Conservation (phyloP, 768 basidiomycete species). For the Crepidotus variabilis region DNA sequence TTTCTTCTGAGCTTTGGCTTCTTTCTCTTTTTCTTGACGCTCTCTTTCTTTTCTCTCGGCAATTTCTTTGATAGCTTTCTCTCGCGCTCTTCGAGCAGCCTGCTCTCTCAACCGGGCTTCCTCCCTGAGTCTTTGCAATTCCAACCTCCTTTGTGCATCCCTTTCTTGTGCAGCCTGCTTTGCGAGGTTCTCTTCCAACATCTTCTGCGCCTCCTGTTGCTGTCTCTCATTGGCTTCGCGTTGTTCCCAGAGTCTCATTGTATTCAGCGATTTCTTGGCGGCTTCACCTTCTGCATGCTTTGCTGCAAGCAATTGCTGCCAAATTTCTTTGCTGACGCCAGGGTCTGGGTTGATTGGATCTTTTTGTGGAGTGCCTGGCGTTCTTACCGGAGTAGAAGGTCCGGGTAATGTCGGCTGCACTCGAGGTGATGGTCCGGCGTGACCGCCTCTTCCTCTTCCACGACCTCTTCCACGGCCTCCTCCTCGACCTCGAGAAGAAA, state of each 20-base stretch:
- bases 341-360: constrained; percentile 33
- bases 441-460: neutral
- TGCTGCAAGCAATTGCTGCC: constrained; percentile 45
- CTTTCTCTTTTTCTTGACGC: constrained; percentile 25
- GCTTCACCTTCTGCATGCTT: constrained; percentile 28
- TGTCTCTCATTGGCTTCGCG: constrained; percentile 19
- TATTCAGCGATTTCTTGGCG: constrained; percentile 20
- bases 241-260: constrained; percentile 11
- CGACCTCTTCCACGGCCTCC: neutral
- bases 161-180: constrained; percentile 20
- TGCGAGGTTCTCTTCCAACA: constrained; percentile 16
- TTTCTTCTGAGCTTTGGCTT: constrained; percentile 38
- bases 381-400: no score
- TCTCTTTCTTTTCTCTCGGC: constrained; percentile 19
- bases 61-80: constrained; percentile 9
- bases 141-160: constrained; percentile 24
- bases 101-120: constrained; percentile 19
- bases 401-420: neutral
- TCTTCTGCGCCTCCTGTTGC: constrained; percentile 17
- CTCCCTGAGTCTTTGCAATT: constrained; percentile 26
- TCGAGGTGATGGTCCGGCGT: neutral
- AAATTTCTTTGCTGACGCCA: constrained; percentile 48
- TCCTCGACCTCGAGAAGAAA: neutral
- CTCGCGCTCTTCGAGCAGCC: constrained; percentile 13
- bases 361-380: neutral